Percentiles rank a stretch among this genome's conserved stretches.
phyloP scores from a whole-genome alignment of 306 rosid genomes.

The Mimosa bimucronata region DNA sequence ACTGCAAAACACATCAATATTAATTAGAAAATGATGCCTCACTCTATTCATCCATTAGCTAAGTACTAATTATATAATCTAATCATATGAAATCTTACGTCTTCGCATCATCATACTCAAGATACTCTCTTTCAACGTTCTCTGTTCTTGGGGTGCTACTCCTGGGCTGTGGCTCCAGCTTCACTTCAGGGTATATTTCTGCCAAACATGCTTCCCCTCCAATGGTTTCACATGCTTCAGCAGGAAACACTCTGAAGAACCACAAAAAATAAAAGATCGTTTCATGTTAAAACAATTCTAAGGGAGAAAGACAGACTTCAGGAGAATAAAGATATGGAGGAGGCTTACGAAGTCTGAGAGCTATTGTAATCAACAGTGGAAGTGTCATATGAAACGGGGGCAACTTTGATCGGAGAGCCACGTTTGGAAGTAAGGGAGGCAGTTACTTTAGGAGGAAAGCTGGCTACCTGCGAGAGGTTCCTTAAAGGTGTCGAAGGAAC shows the following conservation, averaged over 20 bases:
- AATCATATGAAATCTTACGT: constrained; percentile 45
- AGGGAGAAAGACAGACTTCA: not conserved
- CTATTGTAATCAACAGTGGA: constrained; percentile 58
- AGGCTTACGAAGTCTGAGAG: constrained; percentile 58
- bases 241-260: constrained; percentile 57
- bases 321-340: not conserved
- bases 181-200: constrained; percentile 61
- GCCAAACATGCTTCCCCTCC: constrained; percentile 79
- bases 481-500: constrained; percentile 55
- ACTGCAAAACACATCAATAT: constrained; percentile 44
- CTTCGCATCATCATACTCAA: constrained; percentile 58
- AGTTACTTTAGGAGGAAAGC: constrained; percentile 40
- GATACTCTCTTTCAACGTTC: constrained; percentile 64
- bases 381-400: constrained; percentile 36
- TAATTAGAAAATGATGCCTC: not conserved
- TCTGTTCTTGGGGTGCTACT: constrained; percentile 38
- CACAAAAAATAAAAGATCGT: not conserved
- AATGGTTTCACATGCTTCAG: constrained; percentile 75
- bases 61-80: not conserved
- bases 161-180: constrained; percentile 43
- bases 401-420: constrained; percentile 44
- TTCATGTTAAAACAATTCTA: not conserved
- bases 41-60: not conserved
- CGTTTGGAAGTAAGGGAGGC: constrained; percentile 40
- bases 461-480: constrained; percentile 29